Conservation (phyloP, 192 early-diverging fungal genomes). For the Rhizoclosmatium sp. region DNA sequence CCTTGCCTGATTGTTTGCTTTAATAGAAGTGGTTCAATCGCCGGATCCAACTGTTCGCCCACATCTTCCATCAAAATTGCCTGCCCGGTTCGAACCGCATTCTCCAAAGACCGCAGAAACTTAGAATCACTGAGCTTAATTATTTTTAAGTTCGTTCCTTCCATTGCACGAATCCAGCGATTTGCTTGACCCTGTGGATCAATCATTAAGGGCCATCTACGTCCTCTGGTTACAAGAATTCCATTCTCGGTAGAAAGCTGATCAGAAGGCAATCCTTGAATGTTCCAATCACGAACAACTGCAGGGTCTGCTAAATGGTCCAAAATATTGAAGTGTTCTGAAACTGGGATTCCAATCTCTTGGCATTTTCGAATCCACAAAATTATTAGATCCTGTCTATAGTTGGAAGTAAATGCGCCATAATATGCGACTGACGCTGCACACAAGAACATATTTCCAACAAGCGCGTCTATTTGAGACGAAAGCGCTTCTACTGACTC, state of each 20-base stretch:
- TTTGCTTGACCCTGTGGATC: constrained; percentile 71
- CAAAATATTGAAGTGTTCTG: constrained; percentile 60
- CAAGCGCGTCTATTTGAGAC: constrained; percentile 56
- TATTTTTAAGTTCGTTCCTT: constrained; percentile 61
- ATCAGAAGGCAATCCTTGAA: constrained; percentile 67
- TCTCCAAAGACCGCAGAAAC: constrained; percentile 67
- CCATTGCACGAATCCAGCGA: constrained; percentile 65
- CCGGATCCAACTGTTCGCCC: constrained; percentile 68
- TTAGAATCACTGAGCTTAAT: constrained; percentile 66
- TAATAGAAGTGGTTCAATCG: constrained; percentile 65
- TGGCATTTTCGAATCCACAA: constrained; percentile 58
- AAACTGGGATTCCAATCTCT: constrained; percentile 64
- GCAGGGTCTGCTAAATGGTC: constrained; percentile 64
- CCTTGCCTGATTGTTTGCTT: constrained; percentile 69
- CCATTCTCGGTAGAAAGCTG: constrained; percentile 68
- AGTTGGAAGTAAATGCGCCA: constrained; percentile 67
- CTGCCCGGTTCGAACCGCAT: constrained; percentile 67
- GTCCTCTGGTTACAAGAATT: constrained; percentile 61
- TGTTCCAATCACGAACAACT: constrained; percentile 67
- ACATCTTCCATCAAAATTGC: constrained; percentile 69
- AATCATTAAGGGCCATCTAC: constrained; percentile 70
- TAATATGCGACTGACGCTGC: constrained; percentile 64
- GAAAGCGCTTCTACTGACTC: constrained; percentile 62
- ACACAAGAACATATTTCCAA: constrained; percentile 67
- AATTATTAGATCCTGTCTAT: constrained; percentile 52